These are phyloP conservation scores for Fusarium kyushuense DNA, from an alignment of 2,329 filamentous ascomycete species.

Conservation along the genomic window DNA sequence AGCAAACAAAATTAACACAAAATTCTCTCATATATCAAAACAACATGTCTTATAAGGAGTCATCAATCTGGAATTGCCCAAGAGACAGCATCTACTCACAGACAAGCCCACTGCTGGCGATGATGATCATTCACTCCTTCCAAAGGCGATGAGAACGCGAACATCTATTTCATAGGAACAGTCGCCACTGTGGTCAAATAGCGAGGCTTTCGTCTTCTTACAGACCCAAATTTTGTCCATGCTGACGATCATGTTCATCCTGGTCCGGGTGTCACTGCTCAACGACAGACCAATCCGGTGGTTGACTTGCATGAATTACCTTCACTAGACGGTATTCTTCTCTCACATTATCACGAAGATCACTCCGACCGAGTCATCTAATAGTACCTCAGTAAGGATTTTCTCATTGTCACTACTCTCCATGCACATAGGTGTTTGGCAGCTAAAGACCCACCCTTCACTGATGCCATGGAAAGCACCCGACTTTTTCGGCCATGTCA, in stretches of 20 bases:
- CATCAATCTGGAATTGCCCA: slow-evolving; percentile 14
- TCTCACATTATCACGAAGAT: slow-evolving; percentile 73
- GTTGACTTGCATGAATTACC: slow-evolving; percentile 71
- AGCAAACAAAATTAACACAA: too few relatives aligned
- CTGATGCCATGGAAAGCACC: slow-evolving; percentile 65
- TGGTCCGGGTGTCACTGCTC: slow-evolving; percentile 70
- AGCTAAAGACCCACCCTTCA: slow-evolving; percentile 63
- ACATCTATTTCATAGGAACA: slow-evolving; percentile 67
- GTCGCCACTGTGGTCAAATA: slow-evolving; percentile 69
- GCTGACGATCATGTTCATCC: slow-evolving; percentile 75
- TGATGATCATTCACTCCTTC: slow-evolving; percentile 16
- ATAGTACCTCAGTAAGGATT: slow-evolving; percentile 56
- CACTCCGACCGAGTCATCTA: slow-evolving; percentile 59
- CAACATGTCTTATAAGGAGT: slow-evolving; percentile 27
- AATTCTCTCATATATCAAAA: neutral
- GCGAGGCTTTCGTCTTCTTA: slow-evolving; percentile 65
- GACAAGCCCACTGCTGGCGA: slow-evolving; percentile 11
- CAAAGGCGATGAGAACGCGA: slow-evolving; percentile 42
- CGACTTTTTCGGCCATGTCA: slow-evolving; percentile 66
- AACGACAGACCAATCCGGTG: slow-evolving; percentile 68
- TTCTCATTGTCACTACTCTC: slow-evolving; percentile 73
- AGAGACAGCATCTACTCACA: slow-evolving; percentile 31
- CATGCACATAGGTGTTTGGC: slow-evolving; percentile 68
- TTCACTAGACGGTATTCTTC: slow-evolving; percentile 67
- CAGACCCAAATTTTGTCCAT: slow-evolving; percentile 74